Evolutionary conservation across 2,329 filamentous ascomycete genomes (phyloP).

Genomic region (Falciphora oryzae): DNA sequence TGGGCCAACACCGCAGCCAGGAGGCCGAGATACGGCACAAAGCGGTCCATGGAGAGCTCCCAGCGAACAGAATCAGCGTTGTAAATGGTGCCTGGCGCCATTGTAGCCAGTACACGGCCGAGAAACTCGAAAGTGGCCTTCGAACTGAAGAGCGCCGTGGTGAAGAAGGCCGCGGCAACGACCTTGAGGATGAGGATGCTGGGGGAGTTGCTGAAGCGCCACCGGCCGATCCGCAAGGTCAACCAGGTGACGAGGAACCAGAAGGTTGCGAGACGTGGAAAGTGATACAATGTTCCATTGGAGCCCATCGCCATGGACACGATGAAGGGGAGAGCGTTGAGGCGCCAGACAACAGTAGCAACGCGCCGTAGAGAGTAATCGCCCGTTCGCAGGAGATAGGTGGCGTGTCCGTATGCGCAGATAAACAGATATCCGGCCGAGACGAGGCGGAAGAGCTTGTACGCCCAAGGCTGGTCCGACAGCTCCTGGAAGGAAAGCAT

Average conservation of each 20-base stretch:
- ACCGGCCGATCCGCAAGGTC: constrained; percentile 38
- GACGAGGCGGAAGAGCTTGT: constrained; percentile 48
- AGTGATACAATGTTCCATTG: constrained; percentile 52
- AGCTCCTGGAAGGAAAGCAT: constrained; percentile 49
- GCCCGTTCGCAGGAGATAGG: constrained; percentile 48
- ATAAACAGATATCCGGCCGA: constrained; percentile 57
- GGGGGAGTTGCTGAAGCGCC: constrained; percentile 33
- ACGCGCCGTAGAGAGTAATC: constrained; percentile 52
- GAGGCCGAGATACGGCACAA: constrained; percentile 14
- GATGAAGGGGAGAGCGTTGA: constrained; percentile 49
- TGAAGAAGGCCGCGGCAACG: constrained; percentile 7
- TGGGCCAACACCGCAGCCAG: constrained; percentile 10
- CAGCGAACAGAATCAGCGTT: constrained; percentile 6
- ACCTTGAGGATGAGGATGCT: constrained; percentile 16
- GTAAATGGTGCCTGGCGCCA: background rate
- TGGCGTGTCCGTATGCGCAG: constrained; percentile 55
- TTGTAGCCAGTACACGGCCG: background rate
- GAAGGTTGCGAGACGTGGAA: constrained; percentile 52
- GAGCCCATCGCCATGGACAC: constrained; percentile 52
- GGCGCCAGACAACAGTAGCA: constrained; percentile 46
- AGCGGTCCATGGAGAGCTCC: constrained; percentile 9
- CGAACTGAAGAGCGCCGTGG: constrained; percentile 7
- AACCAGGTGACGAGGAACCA: constrained; percentile 56
- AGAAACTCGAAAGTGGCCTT: constrained; percentile 8
- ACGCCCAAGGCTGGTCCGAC: constrained; percentile 42